Percentiles rank a stretch among this genome's conserved stretches.
Conservation (phyloP, 805 yeast species). For the Starmerella vaccinii region DNA sequence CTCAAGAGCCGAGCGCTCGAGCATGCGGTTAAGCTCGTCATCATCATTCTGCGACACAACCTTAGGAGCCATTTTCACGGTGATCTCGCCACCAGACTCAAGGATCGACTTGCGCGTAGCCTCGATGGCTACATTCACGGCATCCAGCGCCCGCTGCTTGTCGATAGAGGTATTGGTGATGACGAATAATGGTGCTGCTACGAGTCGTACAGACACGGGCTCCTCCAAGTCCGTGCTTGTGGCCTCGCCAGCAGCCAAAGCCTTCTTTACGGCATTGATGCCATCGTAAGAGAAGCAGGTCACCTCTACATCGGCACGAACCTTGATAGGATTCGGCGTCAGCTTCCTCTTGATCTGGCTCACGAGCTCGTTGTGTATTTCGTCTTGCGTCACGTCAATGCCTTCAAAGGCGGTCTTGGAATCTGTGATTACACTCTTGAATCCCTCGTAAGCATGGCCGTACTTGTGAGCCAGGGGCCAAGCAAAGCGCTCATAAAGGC, state of each 20-base stretch:
- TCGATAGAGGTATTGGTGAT: conserved; percentile 87
- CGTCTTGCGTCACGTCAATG: conserved; percentile 53
- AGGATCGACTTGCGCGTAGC: conserved; percentile 61
- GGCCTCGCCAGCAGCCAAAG: conserved; percentile 77
- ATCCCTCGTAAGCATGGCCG: conserved; percentile 97
- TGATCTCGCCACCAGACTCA: conserved; percentile 72
- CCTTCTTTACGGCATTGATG: conserved; percentile 88
- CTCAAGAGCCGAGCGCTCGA: conserved; percentile 87
- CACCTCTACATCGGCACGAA: conserved; percentile 97
- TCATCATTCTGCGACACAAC: conserved; percentile 98
- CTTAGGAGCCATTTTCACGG: conserved; percentile 95
- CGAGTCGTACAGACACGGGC: conserved; percentile 86
- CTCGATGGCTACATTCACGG: conserved; percentile 68
- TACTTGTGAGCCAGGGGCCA: conserved; percentile 95
- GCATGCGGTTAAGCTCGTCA: conserved; percentile 89
- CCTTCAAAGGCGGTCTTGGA: conserved; percentile 73
- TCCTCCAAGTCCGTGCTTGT: conserved; percentile 63
- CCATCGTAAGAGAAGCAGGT: conserved; percentile 97
- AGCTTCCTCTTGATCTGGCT: conserved; percentile 82
- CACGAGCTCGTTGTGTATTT: conserved; percentile 71
- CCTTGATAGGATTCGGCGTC: conserved; percentile 95
- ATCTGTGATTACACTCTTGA: conserved; percentile 90
- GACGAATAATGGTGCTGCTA: conserved; percentile 95
- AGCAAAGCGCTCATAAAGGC: conserved; percentile 76
- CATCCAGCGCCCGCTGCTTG: conserved; percentile 75